Conservation (phyloP, 129 eudicot species). For the Pulicaria dysenterica region DNA sequence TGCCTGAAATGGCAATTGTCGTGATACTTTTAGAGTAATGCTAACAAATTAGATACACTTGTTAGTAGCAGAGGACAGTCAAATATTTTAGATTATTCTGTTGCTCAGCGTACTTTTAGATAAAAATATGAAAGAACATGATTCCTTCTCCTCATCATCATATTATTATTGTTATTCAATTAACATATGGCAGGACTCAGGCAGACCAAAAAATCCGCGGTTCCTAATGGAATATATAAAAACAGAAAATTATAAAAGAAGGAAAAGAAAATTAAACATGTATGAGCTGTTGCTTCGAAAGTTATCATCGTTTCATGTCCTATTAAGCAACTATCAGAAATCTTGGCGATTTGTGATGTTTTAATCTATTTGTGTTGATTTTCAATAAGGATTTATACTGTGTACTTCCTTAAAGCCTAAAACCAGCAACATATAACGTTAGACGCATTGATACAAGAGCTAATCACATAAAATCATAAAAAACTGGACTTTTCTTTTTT, state of each 20-base stretch:
- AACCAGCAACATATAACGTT: background rate
- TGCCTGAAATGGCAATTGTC: slow-evolving; percentile 43
- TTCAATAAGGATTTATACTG: background rate
- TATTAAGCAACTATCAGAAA: background rate
- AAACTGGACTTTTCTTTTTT: too few relatives aligned
- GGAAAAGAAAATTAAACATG: background rate
- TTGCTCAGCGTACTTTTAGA: too few relatives aligned
- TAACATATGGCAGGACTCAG: too few relatives aligned
- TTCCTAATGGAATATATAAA: background rate
- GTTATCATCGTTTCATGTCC: background rate
- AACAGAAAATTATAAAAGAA: background rate
- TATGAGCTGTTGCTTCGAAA: background rate
- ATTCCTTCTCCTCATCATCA: too few relatives aligned
- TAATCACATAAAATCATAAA: too few relatives aligned
- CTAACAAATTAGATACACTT: too few relatives aligned
- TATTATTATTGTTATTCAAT: too few relatives aligned
- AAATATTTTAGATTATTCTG: background rate
- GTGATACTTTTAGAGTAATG: too few relatives aligned
- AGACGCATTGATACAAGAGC: background rate
- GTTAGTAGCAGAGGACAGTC: too few relatives aligned
- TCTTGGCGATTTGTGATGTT: background rate
- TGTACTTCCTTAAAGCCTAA: background rate
- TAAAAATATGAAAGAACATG: too few relatives aligned
- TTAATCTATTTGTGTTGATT: background rate
- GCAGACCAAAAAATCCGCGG: too few relatives aligned